Conservation (phyloP, 148 eudicot species). For the Chenopodium suecicum region DNA sequence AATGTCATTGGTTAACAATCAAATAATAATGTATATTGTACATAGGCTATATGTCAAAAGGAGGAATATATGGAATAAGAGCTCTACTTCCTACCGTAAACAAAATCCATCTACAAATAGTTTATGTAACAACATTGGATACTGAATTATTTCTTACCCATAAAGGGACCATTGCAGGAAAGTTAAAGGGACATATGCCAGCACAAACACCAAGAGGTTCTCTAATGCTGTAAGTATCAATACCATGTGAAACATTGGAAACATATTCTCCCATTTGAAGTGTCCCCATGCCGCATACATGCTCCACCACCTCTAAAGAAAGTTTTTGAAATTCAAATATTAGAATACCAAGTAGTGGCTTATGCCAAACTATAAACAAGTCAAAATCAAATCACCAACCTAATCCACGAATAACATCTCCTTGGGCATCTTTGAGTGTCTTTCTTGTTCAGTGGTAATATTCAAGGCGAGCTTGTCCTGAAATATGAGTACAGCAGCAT, state of each 20-base stretch:
- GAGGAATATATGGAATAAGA: neutral
- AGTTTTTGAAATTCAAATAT: neutral
- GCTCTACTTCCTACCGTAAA: neutral
- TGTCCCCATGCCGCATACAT: conserved; percentile 94
- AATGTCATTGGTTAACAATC: neutral
- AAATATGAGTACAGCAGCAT: conserved; percentile 7
- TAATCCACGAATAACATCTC: conserved; percentile 96
- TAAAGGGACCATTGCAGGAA: conserved; percentile 96
- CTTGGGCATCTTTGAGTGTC: conserved; percentile 94
- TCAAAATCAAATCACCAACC: conserved; percentile 42
- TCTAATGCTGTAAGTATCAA: conserved; percentile 88
- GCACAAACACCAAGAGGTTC: conserved; percentile 99
- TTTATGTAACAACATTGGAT: neutral
- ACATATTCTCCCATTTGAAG: conserved; percentile 95
- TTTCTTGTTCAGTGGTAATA: conserved; percentile 96
- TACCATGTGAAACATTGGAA: conserved; percentile 79
- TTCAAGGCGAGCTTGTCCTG: conserved; percentile 92
- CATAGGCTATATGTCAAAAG: neutral
- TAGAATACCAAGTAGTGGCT: neutral
- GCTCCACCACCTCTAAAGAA: conserved; percentile 94
- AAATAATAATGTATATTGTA: neutral
- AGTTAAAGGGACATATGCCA: conserved; percentile 95
- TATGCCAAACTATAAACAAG: neutral
- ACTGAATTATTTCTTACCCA: conserved; percentile 54
- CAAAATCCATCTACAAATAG: neutral